A percentile compares a stretch with the other conserved stretches of the same genome.
phyloP scores from a whole-genome alignment of 169 alveolate species.

The Cytauxzoon felis region DNA sequence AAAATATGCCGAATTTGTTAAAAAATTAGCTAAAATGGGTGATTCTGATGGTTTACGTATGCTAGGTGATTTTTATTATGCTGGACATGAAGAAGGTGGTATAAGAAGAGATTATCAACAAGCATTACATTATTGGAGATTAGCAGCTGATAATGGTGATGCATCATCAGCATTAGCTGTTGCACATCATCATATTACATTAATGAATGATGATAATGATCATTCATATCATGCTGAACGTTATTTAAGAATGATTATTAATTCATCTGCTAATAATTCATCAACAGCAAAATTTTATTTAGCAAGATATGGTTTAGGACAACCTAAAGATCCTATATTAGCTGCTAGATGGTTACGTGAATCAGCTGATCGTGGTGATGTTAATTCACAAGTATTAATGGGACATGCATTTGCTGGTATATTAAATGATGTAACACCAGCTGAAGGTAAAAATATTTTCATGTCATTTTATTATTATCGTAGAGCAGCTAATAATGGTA shows the following conservation, averaged over 20 bases:
- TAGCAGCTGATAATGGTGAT: conserved; percentile 84
- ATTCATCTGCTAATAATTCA: conserved; percentile 24
- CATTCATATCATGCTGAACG: conserved; percentile 50
- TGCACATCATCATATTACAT: conserved; percentile 60
- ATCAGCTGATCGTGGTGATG: conserved; percentile 82
- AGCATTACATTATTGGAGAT: conserved; percentile 79
- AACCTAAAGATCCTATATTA: conserved; percentile 62
- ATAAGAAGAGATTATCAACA: conserved; percentile 65
- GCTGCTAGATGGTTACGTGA: conserved; percentile 76
- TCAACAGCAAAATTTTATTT: conserved; percentile 68
- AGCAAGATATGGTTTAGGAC: conserved; percentile 75
- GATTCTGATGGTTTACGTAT: conserved; percentile 78
- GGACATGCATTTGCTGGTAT: conserved; percentile 84
- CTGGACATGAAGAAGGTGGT: conserved; percentile 75
- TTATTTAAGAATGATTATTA: conserved; percentile 31
- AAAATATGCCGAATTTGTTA: conserved; percentile 70
- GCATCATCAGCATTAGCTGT: conserved; percentile 80
- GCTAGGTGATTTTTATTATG: conserved; percentile 78
- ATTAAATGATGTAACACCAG: conserved; percentile 72
- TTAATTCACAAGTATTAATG: conserved; percentile 75
- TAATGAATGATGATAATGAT: not conserved
- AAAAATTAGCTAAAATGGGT: conserved; percentile 69
- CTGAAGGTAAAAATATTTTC: conserved; percentile 77
- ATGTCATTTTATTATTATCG: conserved; percentile 76
- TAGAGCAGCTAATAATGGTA: conserved; percentile 78